Conservation (phyloP, 495 filamentous ascomycete genomes). For the Amniculicola lignicola region DNA sequence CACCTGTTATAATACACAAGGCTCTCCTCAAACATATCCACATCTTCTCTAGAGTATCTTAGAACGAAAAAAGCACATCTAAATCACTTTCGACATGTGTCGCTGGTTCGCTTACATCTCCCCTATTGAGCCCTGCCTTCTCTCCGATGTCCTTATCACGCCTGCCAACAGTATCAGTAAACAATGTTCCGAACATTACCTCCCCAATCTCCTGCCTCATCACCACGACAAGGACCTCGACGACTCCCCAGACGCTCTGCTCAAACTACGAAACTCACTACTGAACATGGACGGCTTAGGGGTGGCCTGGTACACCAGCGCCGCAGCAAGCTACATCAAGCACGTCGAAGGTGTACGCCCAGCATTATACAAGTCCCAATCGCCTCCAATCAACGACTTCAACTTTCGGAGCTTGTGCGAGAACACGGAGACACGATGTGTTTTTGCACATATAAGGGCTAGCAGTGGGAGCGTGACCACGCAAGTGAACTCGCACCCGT, state of each 20-base stretch:
- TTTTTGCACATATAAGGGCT: slow-evolving; percentile 50
- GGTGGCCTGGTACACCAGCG: slow-evolving; percentile 45
- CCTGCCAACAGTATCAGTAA: slow-evolving; percentile 45
- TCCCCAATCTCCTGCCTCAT: slow-evolving; percentile 48
- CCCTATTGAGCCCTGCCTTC: slow-evolving; percentile 39
- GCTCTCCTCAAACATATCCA: no score
- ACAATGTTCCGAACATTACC: slow-evolving; percentile 52
- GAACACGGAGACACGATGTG: slow-evolving; percentile 44
- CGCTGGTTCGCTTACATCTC: slow-evolving; percentile 46
- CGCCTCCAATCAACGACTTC: slow-evolving; percentile 48
- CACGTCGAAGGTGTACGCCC: slow-evolving; percentile 39
- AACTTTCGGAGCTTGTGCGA: slow-evolving; percentile 48
- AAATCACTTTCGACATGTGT: no score
- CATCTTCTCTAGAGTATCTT: no score
- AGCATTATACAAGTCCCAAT: slow-evolving; percentile 48
- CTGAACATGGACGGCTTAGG: slow-evolving; percentile 52
- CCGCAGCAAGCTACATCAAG: slow-evolving; percentile 37
- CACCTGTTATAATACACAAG: no score
- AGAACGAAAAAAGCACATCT: no score
- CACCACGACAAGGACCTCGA: slow-evolving; percentile 38
- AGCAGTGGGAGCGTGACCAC: slow-evolving; percentile 45
- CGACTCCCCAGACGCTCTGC: slow-evolving; percentile 37
- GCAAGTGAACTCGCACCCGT: slow-evolving; percentile 51
- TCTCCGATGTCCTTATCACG: slow-evolving; percentile 41
- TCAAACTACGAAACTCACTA: slow-evolving; percentile 47